Evolutionary conservation across 306 rosid species (phyloP).

Genomic region (Arachis hypogaea): DNA sequence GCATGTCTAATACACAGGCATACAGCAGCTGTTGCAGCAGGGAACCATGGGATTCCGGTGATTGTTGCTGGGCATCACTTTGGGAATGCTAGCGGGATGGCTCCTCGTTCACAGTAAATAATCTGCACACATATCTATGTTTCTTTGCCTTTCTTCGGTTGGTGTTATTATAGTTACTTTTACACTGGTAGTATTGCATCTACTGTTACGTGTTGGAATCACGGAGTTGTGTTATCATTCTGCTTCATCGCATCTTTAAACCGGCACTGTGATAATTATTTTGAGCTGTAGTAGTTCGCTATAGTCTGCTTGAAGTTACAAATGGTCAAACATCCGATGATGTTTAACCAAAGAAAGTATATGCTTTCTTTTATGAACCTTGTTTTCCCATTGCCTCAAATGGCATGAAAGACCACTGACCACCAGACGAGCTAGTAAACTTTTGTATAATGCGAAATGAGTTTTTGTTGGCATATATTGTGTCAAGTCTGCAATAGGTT

Average conservation of each 20-base stretch:
- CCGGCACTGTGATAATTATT: neutral
- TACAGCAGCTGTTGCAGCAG: slow-evolving; percentile 97
- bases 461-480: slow-evolving; percentile 3
- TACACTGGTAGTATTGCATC: slow-evolving; percentile 10
- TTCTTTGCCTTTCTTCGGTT: slow-evolving; percentile 6
- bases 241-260: slow-evolving; percentile 3
- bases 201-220: neutral
- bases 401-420: too few relatives aligned
- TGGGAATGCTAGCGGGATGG: slow-evolving; percentile 99
- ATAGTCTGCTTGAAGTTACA: neutral
- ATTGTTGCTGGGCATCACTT: slow-evolving; percentile 92
- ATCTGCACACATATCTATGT: slow-evolving; percentile 38
- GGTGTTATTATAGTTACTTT: slow-evolving; percentile 28
- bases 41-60: slow-evolving; percentile 97
- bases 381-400: too few relatives aligned
- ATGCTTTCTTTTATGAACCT: too few relatives aligned
- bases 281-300: neutral
- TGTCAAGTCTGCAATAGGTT: neutral
- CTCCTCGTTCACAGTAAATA: slow-evolving; percentile 97
- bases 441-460: too few relatives aligned
- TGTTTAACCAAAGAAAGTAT: too few relatives aligned
- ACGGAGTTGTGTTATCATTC: slow-evolving; percentile 9
- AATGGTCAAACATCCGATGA: too few relatives aligned
- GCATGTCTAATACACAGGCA: slow-evolving; percentile 66
- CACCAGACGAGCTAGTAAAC: too few relatives aligned